A percentile compares a stretch with the other conserved stretches of the same genome.
phyloP scores from a whole-genome alignment of 805 yeast genomes.

The Zygosaccharomyces pseudorouxii region DNA sequence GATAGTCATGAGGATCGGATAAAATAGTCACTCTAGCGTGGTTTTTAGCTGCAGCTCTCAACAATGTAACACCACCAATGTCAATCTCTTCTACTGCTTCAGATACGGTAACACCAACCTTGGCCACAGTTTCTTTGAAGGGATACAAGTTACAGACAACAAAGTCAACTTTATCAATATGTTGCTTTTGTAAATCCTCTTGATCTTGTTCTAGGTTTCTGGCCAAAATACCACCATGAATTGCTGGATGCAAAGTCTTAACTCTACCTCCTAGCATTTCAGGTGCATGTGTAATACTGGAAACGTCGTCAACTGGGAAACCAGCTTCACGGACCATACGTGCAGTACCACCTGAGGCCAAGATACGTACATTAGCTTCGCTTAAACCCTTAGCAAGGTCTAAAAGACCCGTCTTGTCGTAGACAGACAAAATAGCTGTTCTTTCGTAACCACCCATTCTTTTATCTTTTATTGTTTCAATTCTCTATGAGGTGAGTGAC shows the following conservation, averaged over 20 bases:
- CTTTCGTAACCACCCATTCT: slow-evolving; percentile 41
- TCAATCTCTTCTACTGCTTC: slow-evolving; percentile 99
- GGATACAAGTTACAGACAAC: slow-evolving; percentile 98
- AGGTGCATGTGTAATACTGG: slow-evolving; percentile 94
- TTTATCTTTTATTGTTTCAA: too few species aligned
- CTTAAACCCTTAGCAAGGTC: slow-evolving; percentile 94
- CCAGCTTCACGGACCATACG: slow-evolving; percentile 93
- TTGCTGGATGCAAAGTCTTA: slow-evolving; percentile 97
- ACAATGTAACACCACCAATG: slow-evolving; percentile 94
- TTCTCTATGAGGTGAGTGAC: not conserved
- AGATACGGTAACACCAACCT: slow-evolving; percentile 88
- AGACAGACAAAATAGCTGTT: slow-evolving; percentile 94
- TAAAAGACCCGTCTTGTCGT: slow-evolving; percentile 93
- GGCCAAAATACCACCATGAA: slow-evolving; percentile 96
- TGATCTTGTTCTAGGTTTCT: slow-evolving; percentile 89
- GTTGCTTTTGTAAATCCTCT: slow-evolving; percentile 79
- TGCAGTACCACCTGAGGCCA: slow-evolving; percentile 98
- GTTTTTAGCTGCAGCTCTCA: slow-evolving; percentile 98
- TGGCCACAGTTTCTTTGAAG: slow-evolving; percentile 94
- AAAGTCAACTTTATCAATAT: slow-evolving; percentile 91
- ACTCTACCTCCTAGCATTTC: slow-evolving; percentile 99
- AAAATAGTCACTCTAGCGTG: slow-evolving; percentile 93
- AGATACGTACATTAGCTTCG: slow-evolving; percentile 80
- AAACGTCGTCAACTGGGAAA: slow-evolving; percentile 94
- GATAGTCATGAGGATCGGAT: slow-evolving; percentile 92